Evolutionary conservation across 1,284 basidiomycete species (phyloP).

Genomic region (Leccinum solheimii): DNA sequence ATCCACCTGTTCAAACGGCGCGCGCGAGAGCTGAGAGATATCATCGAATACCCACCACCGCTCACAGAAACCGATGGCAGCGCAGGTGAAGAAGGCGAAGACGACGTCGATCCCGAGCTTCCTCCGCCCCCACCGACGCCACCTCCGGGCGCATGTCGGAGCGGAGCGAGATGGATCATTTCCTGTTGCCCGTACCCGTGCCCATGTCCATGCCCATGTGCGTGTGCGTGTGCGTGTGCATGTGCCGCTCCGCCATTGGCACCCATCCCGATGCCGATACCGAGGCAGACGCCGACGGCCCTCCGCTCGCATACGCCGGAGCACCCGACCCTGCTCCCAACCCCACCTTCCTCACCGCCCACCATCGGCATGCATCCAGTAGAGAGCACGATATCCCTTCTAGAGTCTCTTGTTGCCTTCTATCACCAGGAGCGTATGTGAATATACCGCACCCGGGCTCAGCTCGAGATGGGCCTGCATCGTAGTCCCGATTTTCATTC

Average conservation of each 20-base stretch:
- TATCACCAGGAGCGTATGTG: slow-evolving; percentile 70
- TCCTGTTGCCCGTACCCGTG: slow-evolving; percentile 32
- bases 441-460: slow-evolving; percentile 56
- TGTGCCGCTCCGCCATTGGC: slow-evolving; percentile 10
- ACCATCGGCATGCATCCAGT: slow-evolving; percentile 33
- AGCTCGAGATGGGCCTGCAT: slow-evolving; percentile 42
- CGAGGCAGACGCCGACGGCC: slow-evolving; percentile 2
- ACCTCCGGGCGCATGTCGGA: slow-evolving; percentile 33
- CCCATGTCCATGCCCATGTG: neutral
- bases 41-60: slow-evolving; percentile 31
- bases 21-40: slow-evolving; percentile 32
- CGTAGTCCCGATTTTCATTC: slow-evolving; percentile 13
- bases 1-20: slow-evolving; percentile 31
- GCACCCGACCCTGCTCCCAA: slow-evolving; percentile 36
- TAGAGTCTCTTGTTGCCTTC: slow-evolving; percentile 62
- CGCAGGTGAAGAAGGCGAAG: slow-evolving; percentile 31
- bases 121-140: slow-evolving; percentile 8
- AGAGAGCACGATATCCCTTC: slow-evolving; percentile 51
- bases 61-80: slow-evolving; percentile 17
- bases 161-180: slow-evolving; percentile 59
- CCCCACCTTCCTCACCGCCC: slow-evolving; percentile 47
- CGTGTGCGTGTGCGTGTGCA: neutral
- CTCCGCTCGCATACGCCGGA: neutral
- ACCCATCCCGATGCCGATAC: slow-evolving; percentile 15
- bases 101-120: slow-evolving; percentile 22